Percentiles rank a stretch among this genome's conserved stretches.
These are phyloP conservation scores for Fusarium sacchari DNA, from an alignment of 2,329 filamentous ascomycete genomes.

Conservation along the genomic window DNA sequence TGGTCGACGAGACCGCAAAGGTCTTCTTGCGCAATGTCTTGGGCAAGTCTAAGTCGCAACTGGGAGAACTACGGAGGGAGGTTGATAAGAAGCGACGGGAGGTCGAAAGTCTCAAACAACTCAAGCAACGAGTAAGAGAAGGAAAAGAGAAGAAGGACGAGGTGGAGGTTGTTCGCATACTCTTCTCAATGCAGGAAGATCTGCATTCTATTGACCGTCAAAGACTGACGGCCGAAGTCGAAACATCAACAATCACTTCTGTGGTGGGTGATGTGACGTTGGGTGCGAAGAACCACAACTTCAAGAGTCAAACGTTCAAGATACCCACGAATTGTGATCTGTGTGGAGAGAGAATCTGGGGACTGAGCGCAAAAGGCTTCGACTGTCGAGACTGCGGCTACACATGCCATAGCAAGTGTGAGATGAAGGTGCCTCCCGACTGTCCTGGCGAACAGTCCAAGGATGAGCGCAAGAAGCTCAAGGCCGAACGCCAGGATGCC, in stretches of 20 bases:
- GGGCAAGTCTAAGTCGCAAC: slow-evolving; percentile 85
- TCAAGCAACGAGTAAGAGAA: slow-evolving; percentile 80
- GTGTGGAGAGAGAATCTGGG: slow-evolving; percentile 97
- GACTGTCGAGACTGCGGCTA: slow-evolving; percentile 97
- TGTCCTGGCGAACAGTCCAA: slow-evolving; percentile 94
- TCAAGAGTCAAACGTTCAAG: slow-evolving; percentile 99
- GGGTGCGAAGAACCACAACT: slow-evolving; percentile 94
- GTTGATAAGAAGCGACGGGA: slow-evolving; percentile 88
- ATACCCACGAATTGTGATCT: slow-evolving; percentile 98
- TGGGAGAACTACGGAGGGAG: slow-evolving; percentile 82
- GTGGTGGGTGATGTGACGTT: slow-evolving; percentile 92
- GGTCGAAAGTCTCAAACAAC: slow-evolving; percentile 78
- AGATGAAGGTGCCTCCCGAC: slow-evolving; percentile 97
- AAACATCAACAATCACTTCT: slow-evolving; percentile 90
- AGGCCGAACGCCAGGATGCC: slow-evolving; percentile 82
- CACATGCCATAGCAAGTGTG: slow-evolving; percentile 97
- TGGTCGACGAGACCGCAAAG: slow-evolving; percentile 87
- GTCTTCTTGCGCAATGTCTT: slow-evolving; percentile 92
- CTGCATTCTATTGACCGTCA: slow-evolving; percentile 86
- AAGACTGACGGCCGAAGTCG: slow-evolving; percentile 88
- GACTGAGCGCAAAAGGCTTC: slow-evolving; percentile 93
- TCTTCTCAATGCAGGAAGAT: slow-evolving; percentile 85
- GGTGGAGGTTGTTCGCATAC: slow-evolving; percentile 81
- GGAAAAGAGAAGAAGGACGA: slow-evolving; percentile 91
- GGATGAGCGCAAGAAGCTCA: slow-evolving; percentile 94